Evolutionary conservation across 345 rosid genomes (phyloP), one percentile per base, ranked within the genome.

Genomic region (Brassica rapa): DNA sequence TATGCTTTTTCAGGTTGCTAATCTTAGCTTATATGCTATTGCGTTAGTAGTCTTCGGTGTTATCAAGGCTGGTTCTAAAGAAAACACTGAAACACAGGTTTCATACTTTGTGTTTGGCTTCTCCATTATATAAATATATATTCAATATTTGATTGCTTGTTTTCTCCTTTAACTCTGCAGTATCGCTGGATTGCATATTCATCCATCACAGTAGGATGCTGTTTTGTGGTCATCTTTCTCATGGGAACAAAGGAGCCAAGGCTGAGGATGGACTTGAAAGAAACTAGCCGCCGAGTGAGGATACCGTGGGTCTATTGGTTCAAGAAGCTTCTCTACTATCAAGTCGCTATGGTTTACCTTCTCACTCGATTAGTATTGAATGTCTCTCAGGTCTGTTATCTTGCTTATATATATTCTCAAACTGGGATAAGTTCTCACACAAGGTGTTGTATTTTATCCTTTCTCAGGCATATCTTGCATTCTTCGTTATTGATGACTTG

Each of bases 261-360:
- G 80, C 73, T 88, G 78, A 86, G 88, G 83, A 65, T 70, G 39
- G 76, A 57, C 39, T 32, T 84, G 3, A 84, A 15, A 51, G 91
- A 83, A 80, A 78, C 74, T 71, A 37, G 77, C 60, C 82, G 77
- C 59, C 82, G 73, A 71, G 75, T 81, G 37, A 91, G 97, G 80
- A 88, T 89, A 84, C 83, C 95, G 1, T 94, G 98, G 98, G 80
- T 79, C 24, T 88, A 92, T 84, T 94, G 98, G 98, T 94, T 94
- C 86, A 82, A 77, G 84, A 92, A 89, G 86, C 75, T 85, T 60
- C 77, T 94, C 11, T 92, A 94, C 88, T 89, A 94, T 82, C 97
- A 94, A 87, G 98, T 94, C 82, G 98, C 93, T 78, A 53, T 89
- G 64, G 96, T 91, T 21, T 92, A 94, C 80, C 77, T 91, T 84